A percentile compares a stretch with the other conserved stretches of the same genome.
Conservation (phyloP, 495 filamentous ascomycete genomes). For the Daldinia decipiens region DNA sequence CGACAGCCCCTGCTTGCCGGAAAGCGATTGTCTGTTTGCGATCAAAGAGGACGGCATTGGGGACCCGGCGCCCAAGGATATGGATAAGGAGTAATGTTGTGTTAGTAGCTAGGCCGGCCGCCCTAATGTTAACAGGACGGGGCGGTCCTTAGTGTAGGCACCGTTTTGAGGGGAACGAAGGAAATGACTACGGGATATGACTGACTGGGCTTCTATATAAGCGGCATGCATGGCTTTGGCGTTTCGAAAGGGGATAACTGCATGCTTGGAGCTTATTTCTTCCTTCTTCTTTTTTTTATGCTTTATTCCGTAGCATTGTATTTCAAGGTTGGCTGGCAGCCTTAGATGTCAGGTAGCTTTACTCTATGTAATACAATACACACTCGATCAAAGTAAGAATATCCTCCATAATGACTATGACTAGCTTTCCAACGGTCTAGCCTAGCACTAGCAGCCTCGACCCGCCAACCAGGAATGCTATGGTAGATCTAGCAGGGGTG, state of each 20-base stretch:
- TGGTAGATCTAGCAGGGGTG: constrained; percentile 24
- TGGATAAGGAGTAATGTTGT: constrained; percentile 72
- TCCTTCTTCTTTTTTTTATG: neutral
- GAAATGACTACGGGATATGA: constrained; percentile 35
- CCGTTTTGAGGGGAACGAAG: neutral
- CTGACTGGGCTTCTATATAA: constrained; percentile 19
- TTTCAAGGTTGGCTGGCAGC: neutral
- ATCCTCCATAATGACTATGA: neutral
- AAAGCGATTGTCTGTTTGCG: constrained; percentile 95
- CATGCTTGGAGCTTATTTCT: constrained; percentile 20
- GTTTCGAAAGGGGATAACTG: constrained; percentile 19
- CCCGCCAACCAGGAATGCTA: constrained; percentile 7
- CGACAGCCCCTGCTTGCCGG: constrained; percentile 95
- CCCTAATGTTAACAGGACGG: neutral
- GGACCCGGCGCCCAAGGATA: constrained; percentile 93
- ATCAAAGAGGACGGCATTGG: constrained; percentile 97
- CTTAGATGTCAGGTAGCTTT: neutral
- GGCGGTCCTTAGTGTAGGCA: neutral
- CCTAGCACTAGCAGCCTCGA: constrained; percentile 1
- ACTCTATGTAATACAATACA: neutral
- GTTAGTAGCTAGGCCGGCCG: neutral
- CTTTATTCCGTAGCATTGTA: constrained; percentile 1
- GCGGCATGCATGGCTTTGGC: constrained; percentile 42
- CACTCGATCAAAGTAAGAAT: neutral
- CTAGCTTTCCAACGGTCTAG: neutral